Conservation (phyloP, 306 rosid species). For the Gastrolobium bilobum region DNA sequence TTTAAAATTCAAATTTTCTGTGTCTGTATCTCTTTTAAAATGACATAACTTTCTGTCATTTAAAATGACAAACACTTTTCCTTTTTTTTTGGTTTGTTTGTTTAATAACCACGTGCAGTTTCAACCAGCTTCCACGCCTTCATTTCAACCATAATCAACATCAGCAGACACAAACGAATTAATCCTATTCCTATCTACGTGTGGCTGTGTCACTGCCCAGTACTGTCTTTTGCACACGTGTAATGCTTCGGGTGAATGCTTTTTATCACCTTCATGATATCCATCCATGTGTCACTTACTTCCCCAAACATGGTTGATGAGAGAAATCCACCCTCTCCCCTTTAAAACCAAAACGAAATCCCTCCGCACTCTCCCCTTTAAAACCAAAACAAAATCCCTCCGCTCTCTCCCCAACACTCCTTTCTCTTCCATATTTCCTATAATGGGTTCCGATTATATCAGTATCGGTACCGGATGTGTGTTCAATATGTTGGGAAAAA, state of each 20-base stretch:
- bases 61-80: no score
- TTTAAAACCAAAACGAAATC: conserved; percentile 23
- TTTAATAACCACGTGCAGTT: not conserved
- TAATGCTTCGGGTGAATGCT: not conserved
- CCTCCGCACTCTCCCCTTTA: conserved; percentile 48
- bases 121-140: not conserved
- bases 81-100: no score
- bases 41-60: no score
- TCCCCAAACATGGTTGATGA: not conserved
- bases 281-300: conserved; percentile 57
- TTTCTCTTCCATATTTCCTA: not conserved
- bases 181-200: not conserved
- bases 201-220: not conserved
- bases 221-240: conserved; percentile 28
- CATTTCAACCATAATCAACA: not conserved
- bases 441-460: no score
- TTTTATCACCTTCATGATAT: conserved; percentile 19
- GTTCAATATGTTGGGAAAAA: no score
- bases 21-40: no score
- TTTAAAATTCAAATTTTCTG: no score
- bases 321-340: conserved; percentile 43
- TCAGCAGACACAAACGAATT: not conserved
- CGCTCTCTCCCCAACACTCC: not conserved
- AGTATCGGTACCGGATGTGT: no score
- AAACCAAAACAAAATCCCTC: conserved; percentile 13